These are phyloP conservation scores for Violaceomyces palustris DNA, from an alignment of 1,284 basidiomycete genomes.

Conservation along the genomic window DNA sequence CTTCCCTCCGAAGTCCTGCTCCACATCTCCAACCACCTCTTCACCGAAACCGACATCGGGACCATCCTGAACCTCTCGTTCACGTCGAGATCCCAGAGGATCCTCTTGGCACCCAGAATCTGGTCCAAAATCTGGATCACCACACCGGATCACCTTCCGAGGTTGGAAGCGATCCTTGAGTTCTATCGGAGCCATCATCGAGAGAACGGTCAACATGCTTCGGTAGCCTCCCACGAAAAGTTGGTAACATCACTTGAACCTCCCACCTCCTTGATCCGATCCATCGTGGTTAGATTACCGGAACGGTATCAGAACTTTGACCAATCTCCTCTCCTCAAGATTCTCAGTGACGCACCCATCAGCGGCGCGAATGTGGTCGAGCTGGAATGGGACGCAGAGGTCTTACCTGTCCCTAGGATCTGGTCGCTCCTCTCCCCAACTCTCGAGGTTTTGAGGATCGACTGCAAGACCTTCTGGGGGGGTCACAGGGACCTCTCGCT, in stretches of 20 bases:
- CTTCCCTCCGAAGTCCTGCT: conserved; percentile 14
- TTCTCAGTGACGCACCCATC: conserved; percentile 11
- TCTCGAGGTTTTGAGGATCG: conserved; percentile 8
- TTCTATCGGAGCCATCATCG: conserved; percentile 8
- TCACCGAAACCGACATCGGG: neutral
- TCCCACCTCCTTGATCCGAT: conserved; percentile 5
- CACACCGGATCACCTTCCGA: conserved; percentile 12
- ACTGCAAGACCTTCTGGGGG: conserved; percentile 13
- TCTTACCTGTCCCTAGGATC: conserved; percentile 2
- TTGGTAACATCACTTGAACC: conserved; percentile 1
- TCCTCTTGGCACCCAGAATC: conserved; percentile 4
- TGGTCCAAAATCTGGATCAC: conserved; percentile 14
- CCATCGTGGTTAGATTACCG: conserved; percentile 6
- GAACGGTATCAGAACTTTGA: conserved; percentile 16
- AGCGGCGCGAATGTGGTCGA: conserved; percentile 6
- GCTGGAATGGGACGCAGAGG: conserved; percentile 11
- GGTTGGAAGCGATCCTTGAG: conserved; percentile 3
- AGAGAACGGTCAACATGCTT: neutral
- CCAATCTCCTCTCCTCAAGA: conserved; percentile 7
- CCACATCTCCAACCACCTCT: conserved; percentile 6
- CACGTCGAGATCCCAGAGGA: conserved; percentile 3
- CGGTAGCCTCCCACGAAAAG: neutral
- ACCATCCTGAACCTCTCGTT: conserved; percentile 5
- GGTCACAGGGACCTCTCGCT: conserved; percentile 7
- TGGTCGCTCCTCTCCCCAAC: conserved; percentile 5